Base-by-base conservation (phyloP, 352 stramenopile genomes). In the Phytophthora palmivora region DNA sequence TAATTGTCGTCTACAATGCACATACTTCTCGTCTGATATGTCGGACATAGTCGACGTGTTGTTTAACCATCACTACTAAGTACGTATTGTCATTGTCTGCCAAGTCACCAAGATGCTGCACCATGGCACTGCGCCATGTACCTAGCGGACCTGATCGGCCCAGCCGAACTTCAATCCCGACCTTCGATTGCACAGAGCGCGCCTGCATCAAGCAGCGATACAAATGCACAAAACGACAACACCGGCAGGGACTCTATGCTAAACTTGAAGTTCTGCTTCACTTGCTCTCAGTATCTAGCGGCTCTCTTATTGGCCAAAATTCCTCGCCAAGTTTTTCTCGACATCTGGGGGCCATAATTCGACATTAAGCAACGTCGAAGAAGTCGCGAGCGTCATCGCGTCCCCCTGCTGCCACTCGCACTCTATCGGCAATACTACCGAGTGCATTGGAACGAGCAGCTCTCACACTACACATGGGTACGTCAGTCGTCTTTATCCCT, bases 161-260 rank as follows among this genome's bases (percentile, higher is more conserved):
- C n/a, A n/a, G n/a, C n/a, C n/a, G 12, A 58, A 52, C 58, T 67
- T 67, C 58, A 67, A 67, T 45, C 33, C 58, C 10, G 22, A 10
- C 38, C 48, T 37, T 50, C 42, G 50, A 62, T 62, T 67, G 49
- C 58, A 61, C 58, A 47, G 34, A n/a, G 36, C 30, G 22, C 26
- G n/a, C n/a, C n/a, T n/a, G n/a, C n/a, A n/a, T n/a, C n/a, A n/a
- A n/a, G n/a, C n/a, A n/a, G n/a, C n/a, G 46, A 22, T 34, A 44
- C 51, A 51, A 53, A 51, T 37, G 28, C 60, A 67, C 59, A 28
- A 44, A 67, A 46, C 36, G 11, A 45, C 48, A 53, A 62, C 42
- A 59, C n/a, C n/a, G n/a, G n/a, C n/a, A n/a, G n/a, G n/a, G 6
- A 28, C 24, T 28, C 38, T 14, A n/a, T n/a, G n/a, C 18, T 11